A percentile compares a stretch with the other conserved stretches of the same genome.
phyloP scores from a whole-genome alignment of 495 filamentous ascomycete genomes.

The Penicillium riverlandense region DNA sequence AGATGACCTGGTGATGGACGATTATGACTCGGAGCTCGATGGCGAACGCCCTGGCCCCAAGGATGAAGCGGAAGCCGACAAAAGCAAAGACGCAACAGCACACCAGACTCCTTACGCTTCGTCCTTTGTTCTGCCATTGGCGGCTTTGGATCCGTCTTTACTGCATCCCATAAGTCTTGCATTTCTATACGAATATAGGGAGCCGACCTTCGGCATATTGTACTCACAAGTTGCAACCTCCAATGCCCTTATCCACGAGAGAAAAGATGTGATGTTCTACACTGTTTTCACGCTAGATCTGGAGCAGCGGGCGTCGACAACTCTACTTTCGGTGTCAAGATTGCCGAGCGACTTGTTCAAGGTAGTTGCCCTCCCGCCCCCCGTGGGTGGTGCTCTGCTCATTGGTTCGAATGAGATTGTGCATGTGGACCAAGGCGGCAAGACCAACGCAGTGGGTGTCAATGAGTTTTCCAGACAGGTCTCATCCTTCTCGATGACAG shows the following conservation, averaged over 20 bases:
- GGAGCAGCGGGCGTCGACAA: slow-evolving; percentile 88
- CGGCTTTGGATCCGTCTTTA: slow-evolving; percentile 77
- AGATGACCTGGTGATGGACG: slow-evolving; percentile 87
- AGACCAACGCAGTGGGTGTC: slow-evolving; percentile 87
- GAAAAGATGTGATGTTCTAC: slow-evolving; percentile 80
- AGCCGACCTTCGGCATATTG: slow-evolving; percentile 93
- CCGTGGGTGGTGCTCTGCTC: slow-evolving; percentile 81
- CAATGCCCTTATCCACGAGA: slow-evolving; percentile 60
- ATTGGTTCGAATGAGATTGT: slow-evolving; percentile 86
- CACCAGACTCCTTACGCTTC: slow-evolving; percentile 73
- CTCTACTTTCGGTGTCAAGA: slow-evolving; percentile 73
- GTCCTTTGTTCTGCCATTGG: slow-evolving; percentile 85
- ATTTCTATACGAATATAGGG: slow-evolving; percentile 94
- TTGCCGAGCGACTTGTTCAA: slow-evolving; percentile 87
- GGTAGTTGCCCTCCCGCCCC: slow-evolving; percentile 75
- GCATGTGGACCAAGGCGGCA: slow-evolving; percentile 93
- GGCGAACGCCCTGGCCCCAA: slow-evolving; percentile 29
- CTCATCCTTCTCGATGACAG: slow-evolving; percentile 72
- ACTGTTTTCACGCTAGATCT: slow-evolving; percentile 93
- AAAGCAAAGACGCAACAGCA: slow-evolving; percentile 45
- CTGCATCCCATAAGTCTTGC: slow-evolving; percentile 83
- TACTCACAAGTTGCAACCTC: slow-evolving; percentile 69
- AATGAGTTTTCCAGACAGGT: slow-evolving; percentile 76
- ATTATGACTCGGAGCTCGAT: slow-evolving; percentile 76
- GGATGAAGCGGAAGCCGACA: slow-evolving; percentile 11